A percentile compares a stretch with the other conserved stretches of the same genome.
Evolutionary conservation across 768 basidiomycete genomes (phyloP).

Genomic region (Rhizopogon vulgaris): DNA sequence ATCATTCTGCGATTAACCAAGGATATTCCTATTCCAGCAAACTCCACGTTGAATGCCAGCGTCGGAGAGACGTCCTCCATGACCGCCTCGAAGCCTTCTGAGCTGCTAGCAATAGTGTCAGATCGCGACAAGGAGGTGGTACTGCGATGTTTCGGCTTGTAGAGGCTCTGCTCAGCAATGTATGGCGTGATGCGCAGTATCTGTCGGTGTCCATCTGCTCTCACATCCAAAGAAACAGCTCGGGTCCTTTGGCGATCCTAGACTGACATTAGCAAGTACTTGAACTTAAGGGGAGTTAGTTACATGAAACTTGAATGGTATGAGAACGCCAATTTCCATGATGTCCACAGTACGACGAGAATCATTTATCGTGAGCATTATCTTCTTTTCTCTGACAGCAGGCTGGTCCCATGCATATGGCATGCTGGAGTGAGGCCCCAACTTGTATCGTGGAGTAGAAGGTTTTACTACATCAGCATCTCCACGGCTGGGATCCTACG

Average conservation of each 20-base stretch:
- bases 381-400: constrained; percentile 72
- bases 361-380: constrained; percentile 59
- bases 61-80: constrained; percentile 65
- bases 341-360: constrained; percentile 72
- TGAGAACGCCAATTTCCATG: constrained; percentile 89
- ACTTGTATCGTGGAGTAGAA: constrained; percentile 39
- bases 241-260: constrained; percentile 53
- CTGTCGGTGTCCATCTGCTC: constrained; percentile 83
- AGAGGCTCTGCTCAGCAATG: constrained; percentile 77
- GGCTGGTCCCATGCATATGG: constrained; percentile 95
- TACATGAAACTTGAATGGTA: constrained; percentile 85
- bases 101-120: constrained; percentile 63
- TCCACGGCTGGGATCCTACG: constrained; percentile 40
- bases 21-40: constrained; percentile 90
- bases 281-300: constrained; percentile 12
- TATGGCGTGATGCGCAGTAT: constrained; percentile 85
- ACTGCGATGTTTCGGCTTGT: constrained; percentile 65
- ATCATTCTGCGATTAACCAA: constrained; percentile 80
- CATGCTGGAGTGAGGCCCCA: constrained; percentile 46
- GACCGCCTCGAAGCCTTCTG: constrained; percentile 81
- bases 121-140: constrained; percentile 44
- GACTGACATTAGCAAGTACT: background rate
- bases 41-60: constrained; percentile 62
- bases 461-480: constrained; percentile 32
- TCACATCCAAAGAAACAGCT: constrained; percentile 84